Evolutionary conservation across 2,329 filamentous ascomycete species (phyloP), one percentile per base, ranked within the genome.

Genomic region (Amesomyces nigricolor): DNA sequence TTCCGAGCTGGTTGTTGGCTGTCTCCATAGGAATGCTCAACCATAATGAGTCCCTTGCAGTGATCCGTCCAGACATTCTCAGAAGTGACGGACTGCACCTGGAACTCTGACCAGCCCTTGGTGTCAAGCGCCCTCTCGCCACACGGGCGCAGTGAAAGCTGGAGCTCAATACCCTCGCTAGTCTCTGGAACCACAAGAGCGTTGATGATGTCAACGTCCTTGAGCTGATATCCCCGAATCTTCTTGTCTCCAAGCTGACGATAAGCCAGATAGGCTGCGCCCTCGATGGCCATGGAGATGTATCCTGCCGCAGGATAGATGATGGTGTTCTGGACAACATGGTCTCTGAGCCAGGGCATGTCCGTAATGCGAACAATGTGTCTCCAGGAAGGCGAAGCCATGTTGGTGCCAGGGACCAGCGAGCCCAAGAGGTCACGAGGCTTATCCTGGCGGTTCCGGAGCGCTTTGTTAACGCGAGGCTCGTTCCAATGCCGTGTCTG

Each of bases 331-430:
- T 76, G 69, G 55, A 80, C 75, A 43, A 69, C 63, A 62, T 80
- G 78, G 59, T 80, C 76, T 42, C 73, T 67, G 8, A 77, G 70
- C 64, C 80, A 81, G 2, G 72, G 71, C 1, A 71, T 45, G 48
- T 73, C 68, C 10, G 60, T 62, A 7, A 67, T 61, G n/a, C 67
- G 67, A 19, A 72, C 57, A n/a, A 70, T 63, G 45, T 72, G 68
- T 1, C 70, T 64, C 69, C 70, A 73, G 4, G 62, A 63, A 0
- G 70, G 70, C 37, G 68, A 64, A 6, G 53, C 58, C n/a, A 67
- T 63, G 42, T 65, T 65, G 14, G 64, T 64, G 2, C 67, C 68
- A 0, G 66, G 58, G 0, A 66, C 64, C 2, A 62, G 61, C 0
- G 66, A 63, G 2, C 74, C 74, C 5, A 75, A 61, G 2, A 77